Conservation (phyloP, 257 asterid genomes). For the Nemophila menziesii region DNA sequence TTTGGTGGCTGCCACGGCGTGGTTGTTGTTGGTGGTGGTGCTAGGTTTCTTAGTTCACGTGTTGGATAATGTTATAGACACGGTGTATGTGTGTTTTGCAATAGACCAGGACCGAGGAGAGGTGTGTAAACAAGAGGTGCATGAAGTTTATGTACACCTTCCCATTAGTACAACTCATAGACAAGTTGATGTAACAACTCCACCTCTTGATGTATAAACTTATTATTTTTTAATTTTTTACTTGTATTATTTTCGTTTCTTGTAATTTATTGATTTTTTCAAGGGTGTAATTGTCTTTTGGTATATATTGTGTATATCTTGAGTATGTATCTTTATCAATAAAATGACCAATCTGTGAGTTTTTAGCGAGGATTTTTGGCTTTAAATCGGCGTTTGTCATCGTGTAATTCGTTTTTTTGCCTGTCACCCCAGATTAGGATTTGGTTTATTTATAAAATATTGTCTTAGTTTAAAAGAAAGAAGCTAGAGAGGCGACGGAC, state of each 20-base stretch:
- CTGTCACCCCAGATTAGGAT: too few species aligned
- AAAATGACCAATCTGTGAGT: constrained; percentile 5
- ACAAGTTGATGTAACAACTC: constrained; percentile 42
- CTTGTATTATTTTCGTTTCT: constrained; percentile 32
- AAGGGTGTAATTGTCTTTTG: constrained; percentile 8
- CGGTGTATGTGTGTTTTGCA: constrained; percentile 83
- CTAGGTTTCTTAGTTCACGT: constrained; percentile 64
- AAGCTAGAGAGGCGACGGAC: too few species aligned
- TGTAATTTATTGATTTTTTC: constrained; percentile 15
- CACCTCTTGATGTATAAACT: constrained; percentile 40
- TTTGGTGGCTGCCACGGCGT: constrained; percentile 57
- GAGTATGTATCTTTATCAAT: constrained; percentile 10
- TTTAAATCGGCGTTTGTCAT: too few species aligned
- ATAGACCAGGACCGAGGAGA: constrained; percentile 84
- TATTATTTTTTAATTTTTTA: too few species aligned
- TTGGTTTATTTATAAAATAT: too few species aligned
- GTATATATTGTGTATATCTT: not conserved
- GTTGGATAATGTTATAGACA: constrained; percentile 72
- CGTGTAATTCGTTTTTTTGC: too few species aligned
- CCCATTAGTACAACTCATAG: constrained; percentile 83
- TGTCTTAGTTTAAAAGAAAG: too few species aligned
- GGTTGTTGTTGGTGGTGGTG: constrained; percentile 58
- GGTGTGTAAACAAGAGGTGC: constrained; percentile 75
- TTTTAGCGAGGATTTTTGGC: too few species aligned
- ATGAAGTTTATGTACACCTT: constrained; percentile 83